Percentiles rank a stretch among this genome's conserved stretches.
phyloP scores from a whole-genome alignment of 2,329 filamentous ascomycete species.

The Ophiostoma sp. region DNA sequence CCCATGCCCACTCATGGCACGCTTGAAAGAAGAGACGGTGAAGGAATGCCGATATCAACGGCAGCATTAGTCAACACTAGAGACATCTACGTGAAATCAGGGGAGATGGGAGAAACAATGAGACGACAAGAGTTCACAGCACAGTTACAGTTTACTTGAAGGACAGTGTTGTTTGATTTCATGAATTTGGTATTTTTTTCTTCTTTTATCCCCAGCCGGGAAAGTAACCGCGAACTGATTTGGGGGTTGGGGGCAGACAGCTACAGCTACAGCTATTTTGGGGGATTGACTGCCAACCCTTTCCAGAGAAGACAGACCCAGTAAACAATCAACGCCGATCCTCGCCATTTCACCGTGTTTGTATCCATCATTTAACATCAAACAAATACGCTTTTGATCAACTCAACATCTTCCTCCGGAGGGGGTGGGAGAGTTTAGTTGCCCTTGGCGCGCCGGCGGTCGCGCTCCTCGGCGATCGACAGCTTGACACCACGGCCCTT shows the following conservation, averaged over 20 bases:
- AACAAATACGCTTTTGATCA: neutral
- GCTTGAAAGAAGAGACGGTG: neutral
- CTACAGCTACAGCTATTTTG: conserved; percentile 7
- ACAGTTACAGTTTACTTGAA: neutral
- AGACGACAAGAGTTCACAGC: neutral
- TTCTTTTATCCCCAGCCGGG: conserved; percentile 11
- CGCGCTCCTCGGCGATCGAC: conserved; percentile 97
- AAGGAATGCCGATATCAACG: neutral
- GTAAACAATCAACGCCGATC: conserved; percentile 24
- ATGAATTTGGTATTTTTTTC: conserved; percentile 24
- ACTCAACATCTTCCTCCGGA: neutral
- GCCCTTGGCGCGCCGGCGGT: conserved; percentile 80
- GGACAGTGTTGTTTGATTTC: neutral
- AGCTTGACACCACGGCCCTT: conserved; percentile 99
- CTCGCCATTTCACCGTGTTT: conserved; percentile 20
- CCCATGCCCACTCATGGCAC: neutral
- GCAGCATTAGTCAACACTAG: neutral
- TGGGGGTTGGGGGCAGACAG: neutral
- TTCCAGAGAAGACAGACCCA: conserved; percentile 6
- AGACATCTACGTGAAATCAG: neutral
- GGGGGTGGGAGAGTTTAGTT: conserved; percentile 37
- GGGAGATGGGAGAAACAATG: neutral
- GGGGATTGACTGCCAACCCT: neutral
- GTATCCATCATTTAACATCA: neutral
- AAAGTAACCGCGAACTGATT: neutral